Percentiles rank a stretch among this genome's conserved stretches.
Conservation (phyloP, 257 asterid species). For the Ocimum tenuiflorum region DNA sequence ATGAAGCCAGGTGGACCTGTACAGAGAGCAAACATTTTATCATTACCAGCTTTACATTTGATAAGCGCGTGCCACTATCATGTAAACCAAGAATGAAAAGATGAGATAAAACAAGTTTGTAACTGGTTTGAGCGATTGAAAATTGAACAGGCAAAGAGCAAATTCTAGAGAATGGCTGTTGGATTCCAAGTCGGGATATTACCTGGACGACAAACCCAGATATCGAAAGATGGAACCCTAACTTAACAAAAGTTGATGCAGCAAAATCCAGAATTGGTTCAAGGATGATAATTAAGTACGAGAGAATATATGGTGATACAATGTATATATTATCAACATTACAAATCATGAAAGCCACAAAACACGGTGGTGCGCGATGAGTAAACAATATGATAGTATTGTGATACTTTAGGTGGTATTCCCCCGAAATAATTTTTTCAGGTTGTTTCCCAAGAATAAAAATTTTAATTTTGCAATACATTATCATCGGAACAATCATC, state of each 20-base stretch:
- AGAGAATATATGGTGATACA: neutral
- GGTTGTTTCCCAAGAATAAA: neutral
- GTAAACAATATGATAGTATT: neutral
- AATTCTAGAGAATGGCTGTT: neutral
- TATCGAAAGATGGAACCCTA: too few relatives aligned
- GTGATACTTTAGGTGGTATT: neutral
- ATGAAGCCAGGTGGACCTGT: slow-evolving; percentile 45
- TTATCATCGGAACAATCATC: neutral
- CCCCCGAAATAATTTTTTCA: neutral
- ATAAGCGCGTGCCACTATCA: neutral
- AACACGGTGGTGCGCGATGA: neutral
- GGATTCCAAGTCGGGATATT: neutral
- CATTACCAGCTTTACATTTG: neutral
- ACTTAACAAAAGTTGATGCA: too few relatives aligned
- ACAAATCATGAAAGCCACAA: neutral
- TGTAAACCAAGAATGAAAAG: neutral
- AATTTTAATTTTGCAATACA: neutral
- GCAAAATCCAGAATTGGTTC: neutral
- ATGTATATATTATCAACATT: neutral
- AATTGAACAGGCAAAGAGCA: neutral
- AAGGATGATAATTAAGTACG: neutral
- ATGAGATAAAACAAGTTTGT: neutral
- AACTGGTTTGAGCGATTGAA: neutral
- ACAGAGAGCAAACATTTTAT: slow-evolving; percentile 11
- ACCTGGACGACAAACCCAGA: too few relatives aligned